Conservation (phyloP, 192 early-diverging fungal species). For the Mortierella alpina region DNA sequence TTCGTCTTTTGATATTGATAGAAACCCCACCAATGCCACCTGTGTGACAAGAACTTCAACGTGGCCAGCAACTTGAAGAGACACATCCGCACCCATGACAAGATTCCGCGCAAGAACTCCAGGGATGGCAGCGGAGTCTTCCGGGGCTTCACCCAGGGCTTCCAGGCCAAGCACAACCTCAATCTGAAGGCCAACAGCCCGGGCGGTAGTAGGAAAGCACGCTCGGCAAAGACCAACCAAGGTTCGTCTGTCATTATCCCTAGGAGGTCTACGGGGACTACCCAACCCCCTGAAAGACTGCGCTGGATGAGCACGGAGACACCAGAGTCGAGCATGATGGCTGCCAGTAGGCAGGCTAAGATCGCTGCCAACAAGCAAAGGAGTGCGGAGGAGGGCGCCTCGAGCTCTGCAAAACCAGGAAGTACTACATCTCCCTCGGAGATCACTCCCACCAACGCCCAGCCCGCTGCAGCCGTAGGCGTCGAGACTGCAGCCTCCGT, state of each 20-base stretch:
- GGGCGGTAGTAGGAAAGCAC: too few species aligned
- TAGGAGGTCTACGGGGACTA: too few species aligned
- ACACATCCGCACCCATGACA: slow-evolving; percentile 36
- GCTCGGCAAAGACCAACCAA: too few species aligned
- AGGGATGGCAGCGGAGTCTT: slow-evolving; percentile 24
- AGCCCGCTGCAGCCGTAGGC: too few species aligned
- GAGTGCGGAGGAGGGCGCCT: too few species aligned
- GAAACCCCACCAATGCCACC: slow-evolving; percentile 44
- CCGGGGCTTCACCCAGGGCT: slow-evolving; percentile 28
- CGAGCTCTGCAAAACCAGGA: background rate
- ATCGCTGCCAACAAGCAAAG: background rate
- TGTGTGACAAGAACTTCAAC: slow-evolving; percentile 39
- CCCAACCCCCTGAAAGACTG: slow-evolving; percentile 1
- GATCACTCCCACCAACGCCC: background rate
- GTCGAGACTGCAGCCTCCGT: too few species aligned
- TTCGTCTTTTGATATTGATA: background rate
- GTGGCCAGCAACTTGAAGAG: slow-evolving; percentile 50
- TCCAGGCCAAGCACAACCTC: background rate
- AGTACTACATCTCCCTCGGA: background rate
- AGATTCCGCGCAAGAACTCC: slow-evolving; percentile 22
- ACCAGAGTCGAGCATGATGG: background rate
- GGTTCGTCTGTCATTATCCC: too few species aligned
- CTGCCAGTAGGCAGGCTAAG: background rate
- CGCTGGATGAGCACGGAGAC: slow-evolving; percentile 35
- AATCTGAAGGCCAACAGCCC: background rate